Conservation (phyloP, 1,284 basidiomycete species). For the Blastosporella zonata region DNA sequence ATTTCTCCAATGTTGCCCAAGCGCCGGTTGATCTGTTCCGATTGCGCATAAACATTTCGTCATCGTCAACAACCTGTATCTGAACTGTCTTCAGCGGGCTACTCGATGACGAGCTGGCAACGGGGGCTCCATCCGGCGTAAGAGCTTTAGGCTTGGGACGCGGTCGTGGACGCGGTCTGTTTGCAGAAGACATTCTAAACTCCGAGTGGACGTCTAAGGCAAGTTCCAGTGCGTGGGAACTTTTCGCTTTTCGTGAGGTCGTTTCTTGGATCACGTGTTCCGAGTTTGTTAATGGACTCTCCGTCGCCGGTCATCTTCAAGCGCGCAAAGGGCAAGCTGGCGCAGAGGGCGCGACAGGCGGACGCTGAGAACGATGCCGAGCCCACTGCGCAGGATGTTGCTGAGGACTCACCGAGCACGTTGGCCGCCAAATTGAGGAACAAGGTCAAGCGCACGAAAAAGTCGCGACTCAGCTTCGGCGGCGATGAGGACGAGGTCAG, state of each 20-base stretch:
- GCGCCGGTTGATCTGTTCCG: conserved; percentile 45
- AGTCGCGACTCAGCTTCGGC: conserved; percentile 70
- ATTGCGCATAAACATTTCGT: conserved; percentile 66
- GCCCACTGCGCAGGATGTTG: conserved; percentile 19
- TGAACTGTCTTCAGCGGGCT: conserved; percentile 23
- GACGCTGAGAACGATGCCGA: conserved; percentile 35
- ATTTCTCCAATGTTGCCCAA: conserved; percentile 57
- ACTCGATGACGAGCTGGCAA: conserved; percentile 14
- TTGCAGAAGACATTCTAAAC: conserved; percentile 29
- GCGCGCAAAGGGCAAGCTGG: conserved; percentile 51
- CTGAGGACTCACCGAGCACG: conserved; percentile 48
- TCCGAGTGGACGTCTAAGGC: conserved; percentile 21
- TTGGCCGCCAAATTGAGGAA: conserved; percentile 67
- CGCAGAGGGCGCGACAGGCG: conserved; percentile 45
- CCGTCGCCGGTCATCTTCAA: conserved; percentile 43
- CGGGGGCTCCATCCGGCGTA: conserved; percentile 24
- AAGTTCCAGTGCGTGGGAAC: conserved; percentile 49
- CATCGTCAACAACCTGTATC: conserved; percentile 46
- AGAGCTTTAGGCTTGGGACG: conserved; percentile 45
- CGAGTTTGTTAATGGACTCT: conserved; percentile 25
- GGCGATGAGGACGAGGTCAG: conserved; percentile 75
- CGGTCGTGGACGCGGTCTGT: conserved; percentile 42
- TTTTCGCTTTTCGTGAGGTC: conserved; percentile 23
- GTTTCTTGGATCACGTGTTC: conserved; percentile 33
- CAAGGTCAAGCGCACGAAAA: conserved; percentile 61